Evolutionary conservation across 129 eudicot species (phyloP).

Genomic region (Ambrosia artemisiifolia): DNA sequence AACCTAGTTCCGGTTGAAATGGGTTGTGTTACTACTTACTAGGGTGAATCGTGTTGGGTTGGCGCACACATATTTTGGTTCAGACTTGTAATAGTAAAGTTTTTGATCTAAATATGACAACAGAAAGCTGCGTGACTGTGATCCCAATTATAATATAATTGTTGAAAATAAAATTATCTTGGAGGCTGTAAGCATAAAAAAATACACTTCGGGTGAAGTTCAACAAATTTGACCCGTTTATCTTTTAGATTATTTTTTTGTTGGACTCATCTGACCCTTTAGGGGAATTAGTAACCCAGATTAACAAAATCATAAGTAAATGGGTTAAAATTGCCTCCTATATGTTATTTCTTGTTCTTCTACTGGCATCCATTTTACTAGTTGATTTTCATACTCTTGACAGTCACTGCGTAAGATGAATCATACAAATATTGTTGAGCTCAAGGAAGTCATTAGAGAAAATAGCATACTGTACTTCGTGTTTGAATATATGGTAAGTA

Average conservation of each 20-base stretch:
- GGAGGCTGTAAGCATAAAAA: not conserved
- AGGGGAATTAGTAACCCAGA: not conserved
- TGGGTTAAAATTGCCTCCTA: not conserved
- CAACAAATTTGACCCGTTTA: not conserved
- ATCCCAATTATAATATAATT: not conserved
- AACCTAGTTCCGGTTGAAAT: not conserved
- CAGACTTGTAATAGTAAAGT: not conserved
- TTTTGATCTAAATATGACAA: not conserved
- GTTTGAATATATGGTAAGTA: conserved; percentile 79
- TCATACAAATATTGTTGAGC: conserved; percentile 90
- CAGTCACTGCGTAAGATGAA: conserved; percentile 85
- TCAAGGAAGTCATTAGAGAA: conserved; percentile 86
- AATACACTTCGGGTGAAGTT: not conserved
- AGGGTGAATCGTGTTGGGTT: not conserved
- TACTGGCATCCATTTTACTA: not conserved
- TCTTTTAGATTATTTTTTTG: not conserved
- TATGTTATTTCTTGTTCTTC: not conserved
- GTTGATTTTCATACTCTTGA: conserved; percentile 11
- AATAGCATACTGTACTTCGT: conserved; percentile 74
- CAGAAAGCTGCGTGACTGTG: not conserved
- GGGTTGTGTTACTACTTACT: too few species aligned
- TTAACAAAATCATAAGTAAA: not conserved
- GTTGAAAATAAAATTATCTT: not conserved
- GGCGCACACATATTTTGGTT: not conserved
- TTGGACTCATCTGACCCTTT: not conserved